Evolutionary conservation across 1,284 basidiomycete genomes (phyloP), one percentile per base, ranked within the genome.

Genomic region (Termitomyces sp.): DNA sequence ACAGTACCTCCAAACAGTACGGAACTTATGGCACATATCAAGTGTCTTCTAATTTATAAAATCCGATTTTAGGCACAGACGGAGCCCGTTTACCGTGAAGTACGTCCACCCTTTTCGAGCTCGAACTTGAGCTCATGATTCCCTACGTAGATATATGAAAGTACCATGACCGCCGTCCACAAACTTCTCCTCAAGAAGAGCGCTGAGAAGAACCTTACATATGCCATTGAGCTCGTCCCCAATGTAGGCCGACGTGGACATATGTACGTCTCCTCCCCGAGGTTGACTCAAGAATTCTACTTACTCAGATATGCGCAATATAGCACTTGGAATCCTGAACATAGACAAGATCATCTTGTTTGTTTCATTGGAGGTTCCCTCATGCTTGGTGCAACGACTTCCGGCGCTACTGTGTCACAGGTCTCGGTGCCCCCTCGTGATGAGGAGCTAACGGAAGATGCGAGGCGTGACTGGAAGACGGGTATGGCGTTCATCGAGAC

Each of bases 271-370:
- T 33, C n/a, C 3, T 45, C 24, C 13, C 24, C n/a, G 19, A 30
- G n/a, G n/a, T 28, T 28, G 26, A 26, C 54, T 66, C 88, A 87
- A 77, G 31, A 5, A 7, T 81, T 81, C 9, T 76, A 88, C 64
- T 78, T 89, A 68, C 76, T 88, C 13, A 86, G 87, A 41, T 80
- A 85, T 5, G 79, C 80, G 9, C 26, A 21, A n/a, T 41, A n/a
- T 45, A 90, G 88, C 30, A 70, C 73, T 50, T 93, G 88, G 89
- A 75, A 77, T 31, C 72, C 88, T 12, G 73, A 79, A 3, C 88
- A 88, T 10, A 97, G 98, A 69, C 96, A 99, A 74, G 96, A 99
- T 68, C 96, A 98, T 68, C 82, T 98, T 9, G 95, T 94, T 1
- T 98, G 96, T 70, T 98, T 98, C 84, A 74, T 98, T 46, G 94